A percentile compares a stretch with the other conserved stretches of the same genome.
phyloP scores from a whole-genome alignment of 2,329 filamentous ascomycete genomes.

The Epichloe sibirici region DNA sequence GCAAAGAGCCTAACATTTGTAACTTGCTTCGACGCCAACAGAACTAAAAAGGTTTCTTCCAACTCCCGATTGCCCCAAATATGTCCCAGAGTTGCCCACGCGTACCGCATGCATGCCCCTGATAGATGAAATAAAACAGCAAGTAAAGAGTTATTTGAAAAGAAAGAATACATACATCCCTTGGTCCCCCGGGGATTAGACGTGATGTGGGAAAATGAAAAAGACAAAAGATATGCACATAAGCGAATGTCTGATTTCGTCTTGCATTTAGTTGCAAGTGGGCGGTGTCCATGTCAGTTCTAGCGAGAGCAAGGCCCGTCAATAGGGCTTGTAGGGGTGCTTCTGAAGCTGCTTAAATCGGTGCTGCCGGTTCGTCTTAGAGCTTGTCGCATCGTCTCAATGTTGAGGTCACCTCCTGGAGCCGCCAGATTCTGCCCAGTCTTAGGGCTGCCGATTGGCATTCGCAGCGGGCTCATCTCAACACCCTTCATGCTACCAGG shows the following conservation, averaged over 20 bases:
- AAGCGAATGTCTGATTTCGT: not conserved
- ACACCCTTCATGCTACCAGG: conserved; percentile 60
- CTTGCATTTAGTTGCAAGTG: not conserved
- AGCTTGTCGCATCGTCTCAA: conserved; percentile 90
- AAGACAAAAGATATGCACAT: not conserved
- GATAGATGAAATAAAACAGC: not conserved
- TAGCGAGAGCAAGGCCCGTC: conserved; percentile 25
- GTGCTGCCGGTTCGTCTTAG: conserved; percentile 74
- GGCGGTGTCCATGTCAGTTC: too few relatives aligned
- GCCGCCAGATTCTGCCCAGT: conserved; percentile 35
- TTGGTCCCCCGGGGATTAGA: not conserved
- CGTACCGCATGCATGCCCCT: not conserved
- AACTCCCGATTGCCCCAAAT: conserved; percentile 7
- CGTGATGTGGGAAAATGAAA: not conserved
- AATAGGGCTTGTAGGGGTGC: conserved; percentile 46
- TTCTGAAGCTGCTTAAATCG: conserved; percentile 51
- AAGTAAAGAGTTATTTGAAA: conserved; percentile 5
- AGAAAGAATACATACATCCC: conserved; percentile 1
- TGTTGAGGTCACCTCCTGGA: conserved; percentile 56
- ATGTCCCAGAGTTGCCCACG: conserved; percentile 2
- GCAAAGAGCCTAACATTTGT: not conserved
- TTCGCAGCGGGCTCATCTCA: conserved; percentile 54
- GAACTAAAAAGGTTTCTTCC: not conserved
- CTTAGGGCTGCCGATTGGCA: conserved; percentile 51
- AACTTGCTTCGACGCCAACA: conserved; percentile 4